Evolutionary conservation across 225 moss, liverwort and hornwort species (phyloP), one percentile per base, ranked within the genome.

Genomic region (Sphagnum contortum): DNA sequence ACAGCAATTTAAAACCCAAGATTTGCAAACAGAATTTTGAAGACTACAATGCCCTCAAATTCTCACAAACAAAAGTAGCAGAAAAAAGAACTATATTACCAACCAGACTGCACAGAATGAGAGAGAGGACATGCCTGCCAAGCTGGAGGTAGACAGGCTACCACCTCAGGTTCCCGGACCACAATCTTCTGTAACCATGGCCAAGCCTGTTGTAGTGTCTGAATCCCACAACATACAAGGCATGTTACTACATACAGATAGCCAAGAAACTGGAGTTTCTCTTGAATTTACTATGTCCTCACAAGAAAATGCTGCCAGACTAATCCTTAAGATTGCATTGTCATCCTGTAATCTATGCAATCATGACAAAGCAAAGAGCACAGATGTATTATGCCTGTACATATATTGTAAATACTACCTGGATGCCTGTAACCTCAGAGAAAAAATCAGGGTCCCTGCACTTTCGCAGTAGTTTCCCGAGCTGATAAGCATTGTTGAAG

Each of bases 181-280:
- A 93, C 66, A 64, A 99, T 86, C 65, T 80, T 84, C 65, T 75
- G 86, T 77, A 99, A 70, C 98, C 98, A 99, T 44, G 89, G 76
- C 98, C 98, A 99, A 51, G 91, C 86, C 71, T 89, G 87, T 64
- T 83, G 87, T 65, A 99, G 73, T 60, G 89, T 91, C 93, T 98
- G 91, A 66, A 80, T 48, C 45, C n/a, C 29, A 29, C 29, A 29
- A 29, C 29, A 29, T 29, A 29, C 29, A 1, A 29, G 29, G 29
- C 29, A 1, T 29, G 29, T 29, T 29, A 29, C 29, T 29, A 29
- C 29, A 29, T 29, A 29, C 29, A 29, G 0, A 29, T 29, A 29
- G 29, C 29, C 29, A 29, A 29, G 29, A 29, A 29, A 29, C 29
- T 29, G 29, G 29, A 29, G 29, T 29, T 29, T 29, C 29, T 29